A percentile compares a stretch with the other conserved stretches of the same genome.
These are phyloP conservation scores for Leptodontidium sp. DNA, from an alignment of 2,329 filamentous ascomycete species.

Conservation along the genomic window DNA sequence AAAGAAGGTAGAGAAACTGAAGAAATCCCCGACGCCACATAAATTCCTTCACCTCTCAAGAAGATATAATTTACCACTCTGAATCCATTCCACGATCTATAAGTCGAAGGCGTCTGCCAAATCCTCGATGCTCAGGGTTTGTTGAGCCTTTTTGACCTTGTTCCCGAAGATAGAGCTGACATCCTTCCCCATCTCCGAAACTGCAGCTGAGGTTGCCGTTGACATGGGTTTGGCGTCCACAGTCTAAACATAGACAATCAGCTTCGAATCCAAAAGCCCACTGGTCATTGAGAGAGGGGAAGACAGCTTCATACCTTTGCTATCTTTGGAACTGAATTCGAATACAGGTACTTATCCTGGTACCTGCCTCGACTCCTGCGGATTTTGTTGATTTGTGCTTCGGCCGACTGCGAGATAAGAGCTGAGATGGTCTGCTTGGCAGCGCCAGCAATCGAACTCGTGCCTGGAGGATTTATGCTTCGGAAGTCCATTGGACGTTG, in stretches of 20 bases:
- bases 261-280: not conserved
- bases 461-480: no score
- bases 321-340: no score
- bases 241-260: not conserved
- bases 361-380: no score
- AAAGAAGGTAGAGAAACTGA: no score
- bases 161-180: not conserved
- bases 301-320: not conserved
- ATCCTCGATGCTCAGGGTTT: not conserved
- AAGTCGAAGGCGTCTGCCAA: not conserved
- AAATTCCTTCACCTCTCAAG: no score
- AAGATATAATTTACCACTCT: no score
- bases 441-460: no score
- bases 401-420: no score
- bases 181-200: not conserved
- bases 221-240: not conserved
- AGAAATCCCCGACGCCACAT: no score
- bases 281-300: not conserved
- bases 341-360: not conserved
- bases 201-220: not conserved
- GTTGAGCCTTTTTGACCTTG: constrained; percentile 8
- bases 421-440: no score
- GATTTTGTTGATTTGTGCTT: no score
- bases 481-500: no score
- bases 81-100: not conserved